A percentile compares a stretch with the other conserved stretches of the same genome.
These are phyloP conservation scores for Ustilaginoidea virens DNA, from an alignment of 2,329 filamentous ascomycete genomes.

Conservation along the genomic window DNA sequence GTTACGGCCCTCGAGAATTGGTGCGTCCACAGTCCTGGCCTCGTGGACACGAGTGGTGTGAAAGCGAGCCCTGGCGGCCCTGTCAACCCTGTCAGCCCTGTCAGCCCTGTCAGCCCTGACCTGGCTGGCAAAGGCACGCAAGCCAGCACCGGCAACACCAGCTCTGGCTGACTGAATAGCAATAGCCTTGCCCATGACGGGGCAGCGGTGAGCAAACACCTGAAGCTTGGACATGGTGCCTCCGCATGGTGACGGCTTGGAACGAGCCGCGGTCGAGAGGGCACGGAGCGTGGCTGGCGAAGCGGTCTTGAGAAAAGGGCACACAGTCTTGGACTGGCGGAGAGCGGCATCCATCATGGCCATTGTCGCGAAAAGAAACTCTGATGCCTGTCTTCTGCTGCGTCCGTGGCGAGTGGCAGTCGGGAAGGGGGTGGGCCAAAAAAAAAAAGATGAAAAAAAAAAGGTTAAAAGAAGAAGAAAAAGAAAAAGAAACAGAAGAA, in stretches of 20 bases:
- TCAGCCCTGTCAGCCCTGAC: constrained; percentile 45
- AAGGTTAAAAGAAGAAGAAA: too few relatives aligned
- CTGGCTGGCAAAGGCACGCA: constrained; percentile 35
- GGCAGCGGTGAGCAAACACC: constrained; percentile 84
- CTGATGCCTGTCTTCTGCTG: background rate
- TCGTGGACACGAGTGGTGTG: constrained; percentile 69
- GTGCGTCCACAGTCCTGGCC: constrained; percentile 58
- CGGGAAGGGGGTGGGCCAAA: too few relatives aligned
- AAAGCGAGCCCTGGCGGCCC: constrained; percentile 53
- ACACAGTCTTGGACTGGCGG: constrained; percentile 91
- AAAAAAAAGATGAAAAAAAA: too few relatives aligned
- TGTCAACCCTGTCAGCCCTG: too few relatives aligned
- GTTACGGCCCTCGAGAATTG: constrained; percentile 30
- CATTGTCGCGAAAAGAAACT: background rate
- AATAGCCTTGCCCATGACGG: constrained; percentile 96
- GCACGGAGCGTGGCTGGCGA: constrained; percentile 83
- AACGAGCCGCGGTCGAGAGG: constrained; percentile 58
- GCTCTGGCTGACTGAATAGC: constrained; percentile 61
- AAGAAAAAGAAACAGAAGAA: too few relatives aligned
- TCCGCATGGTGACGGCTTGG: constrained; percentile 58
- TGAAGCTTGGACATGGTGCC: constrained; percentile 96
- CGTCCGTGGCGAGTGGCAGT: background rate
- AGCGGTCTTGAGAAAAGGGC: constrained; percentile 91
- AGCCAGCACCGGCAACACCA: constrained; percentile 29
- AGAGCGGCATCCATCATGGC: constrained; percentile 76